Conservation (phyloP, 306 rosid genomes). For the Acmispon strigosus region DNA sequence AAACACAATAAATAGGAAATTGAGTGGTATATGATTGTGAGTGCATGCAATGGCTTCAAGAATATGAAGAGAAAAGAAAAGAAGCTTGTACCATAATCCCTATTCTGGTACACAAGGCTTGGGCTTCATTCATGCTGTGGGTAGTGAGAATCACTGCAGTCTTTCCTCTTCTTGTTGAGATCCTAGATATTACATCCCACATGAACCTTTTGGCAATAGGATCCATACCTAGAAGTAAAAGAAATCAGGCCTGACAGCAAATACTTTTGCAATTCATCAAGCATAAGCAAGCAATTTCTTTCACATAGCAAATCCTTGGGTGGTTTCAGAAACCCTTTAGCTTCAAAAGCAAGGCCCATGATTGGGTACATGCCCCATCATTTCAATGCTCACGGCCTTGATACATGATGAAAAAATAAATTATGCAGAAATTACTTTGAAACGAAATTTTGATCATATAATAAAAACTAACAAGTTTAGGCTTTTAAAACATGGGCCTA, state of each 20-base stretch:
- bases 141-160: conserved; percentile 93
- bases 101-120: conserved; percentile 88
- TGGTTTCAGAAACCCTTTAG: not conserved
- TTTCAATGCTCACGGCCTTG: not conserved
- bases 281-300: conserved; percentile 13
- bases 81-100: conserved; percentile 75
- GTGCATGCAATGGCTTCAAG: conserved; percentile 13
- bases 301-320: not conserved
- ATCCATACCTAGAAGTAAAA: conserved; percentile 70
- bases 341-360: not conserved
- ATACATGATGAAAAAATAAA: not conserved
- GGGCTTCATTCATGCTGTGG: conserved; percentile 99
- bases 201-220: conserved; percentile 94
- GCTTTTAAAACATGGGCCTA: not conserved
- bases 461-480: conserved; percentile 2
- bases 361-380: not conserved
- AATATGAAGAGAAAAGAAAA: conserved; percentile 17
- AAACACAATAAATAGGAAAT: conserved; percentile 15
- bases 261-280: conserved; percentile 13
- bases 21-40: not conserved
- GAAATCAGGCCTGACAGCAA: conserved; percentile 1
- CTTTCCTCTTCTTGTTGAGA: conserved; percentile 91
- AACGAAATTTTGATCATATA: not conserved
- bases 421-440: conserved; percentile 1
- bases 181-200: conserved; percentile 97